Evolutionary conservation across 192 early-diverging fungal genomes (phyloP).

Genomic region (Coemansia pectinata): DNA sequence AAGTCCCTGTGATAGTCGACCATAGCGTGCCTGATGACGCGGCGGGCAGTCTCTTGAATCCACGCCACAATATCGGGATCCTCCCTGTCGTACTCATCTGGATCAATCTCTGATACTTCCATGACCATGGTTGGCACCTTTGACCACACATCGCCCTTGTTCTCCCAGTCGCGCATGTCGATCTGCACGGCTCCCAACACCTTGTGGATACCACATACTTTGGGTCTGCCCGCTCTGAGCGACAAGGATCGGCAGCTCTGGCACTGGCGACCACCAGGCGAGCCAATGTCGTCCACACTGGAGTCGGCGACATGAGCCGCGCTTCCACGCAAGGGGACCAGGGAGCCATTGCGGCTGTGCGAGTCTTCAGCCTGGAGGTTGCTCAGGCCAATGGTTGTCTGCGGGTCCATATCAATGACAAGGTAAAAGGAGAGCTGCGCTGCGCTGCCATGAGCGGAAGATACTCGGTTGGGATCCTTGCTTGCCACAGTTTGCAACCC

Average conservation of each 20-base stretch:
- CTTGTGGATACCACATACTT: conserved; percentile 40
- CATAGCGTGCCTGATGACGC: conserved; percentile 29
- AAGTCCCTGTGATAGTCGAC: conserved; percentile 53
- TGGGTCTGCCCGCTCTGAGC: conserved; percentile 2
- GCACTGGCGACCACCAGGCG: conserved; percentile 25
- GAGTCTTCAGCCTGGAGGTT: conserved; percentile 24
- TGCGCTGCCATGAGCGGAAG: not conserved
- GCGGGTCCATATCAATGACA: conserved; percentile 54
- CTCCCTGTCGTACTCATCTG: conserved; percentile 52
- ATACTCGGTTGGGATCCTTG: not conserved
- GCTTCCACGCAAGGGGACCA: conserved; percentile 19
- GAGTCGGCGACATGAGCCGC: not conserved
- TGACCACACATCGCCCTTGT: conserved; percentile 52
- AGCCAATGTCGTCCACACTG: not conserved
- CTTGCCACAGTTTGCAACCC: conserved; percentile 5
- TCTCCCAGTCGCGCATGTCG: conserved; percentile 58
- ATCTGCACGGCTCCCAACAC: conserved; percentile 29
- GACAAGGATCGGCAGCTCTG: conserved; percentile 18
- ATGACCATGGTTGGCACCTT: conserved; percentile 51
- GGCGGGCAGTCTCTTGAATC: conserved; percentile 40
- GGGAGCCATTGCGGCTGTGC: conserved; percentile 48
- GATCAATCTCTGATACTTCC: conserved; percentile 44
- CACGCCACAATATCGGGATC: conserved; percentile 47
- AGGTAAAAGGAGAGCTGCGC: conserved; percentile 51
- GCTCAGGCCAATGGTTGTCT: conserved; percentile 37